Conservation (phyloP, 768 basidiomycete species). For the Trametes elegans region DNA sequence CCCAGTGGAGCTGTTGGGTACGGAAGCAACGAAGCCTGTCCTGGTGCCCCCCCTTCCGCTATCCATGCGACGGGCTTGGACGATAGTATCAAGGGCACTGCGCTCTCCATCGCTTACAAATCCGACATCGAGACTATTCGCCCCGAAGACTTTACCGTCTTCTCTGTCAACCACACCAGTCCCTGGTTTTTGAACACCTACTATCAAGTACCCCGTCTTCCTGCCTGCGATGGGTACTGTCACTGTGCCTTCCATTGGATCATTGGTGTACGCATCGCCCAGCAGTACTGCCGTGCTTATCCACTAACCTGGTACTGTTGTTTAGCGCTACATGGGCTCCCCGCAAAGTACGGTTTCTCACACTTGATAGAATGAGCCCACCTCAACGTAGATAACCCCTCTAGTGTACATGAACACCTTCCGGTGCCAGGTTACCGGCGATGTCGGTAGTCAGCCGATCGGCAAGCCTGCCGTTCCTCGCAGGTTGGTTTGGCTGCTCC, state of each 20-base stretch:
- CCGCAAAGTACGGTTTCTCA: no score
- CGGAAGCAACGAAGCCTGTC: slow-evolving; percentile 26
- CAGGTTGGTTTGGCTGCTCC: slow-evolving; percentile 26
- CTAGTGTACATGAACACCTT: slow-evolving; percentile 42
- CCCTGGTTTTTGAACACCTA: slow-evolving; percentile 40
- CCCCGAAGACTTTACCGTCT: slow-evolving; percentile 42
- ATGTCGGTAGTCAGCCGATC: slow-evolving; percentile 30
- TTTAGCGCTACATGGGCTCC: no score
- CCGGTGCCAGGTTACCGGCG: slow-evolving; percentile 38
- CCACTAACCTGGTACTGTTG: no score
- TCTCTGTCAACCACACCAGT: slow-evolving; percentile 43
- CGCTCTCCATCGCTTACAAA: slow-evolving; percentile 45
- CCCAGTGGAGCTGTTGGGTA: slow-evolving; percentile 26
- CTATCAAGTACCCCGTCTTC: slow-evolving; percentile 45
- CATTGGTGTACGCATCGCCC: slow-evolving; percentile 28
- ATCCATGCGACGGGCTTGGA: slow-evolving; percentile 31
- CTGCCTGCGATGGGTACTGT: slow-evolving; percentile 42
- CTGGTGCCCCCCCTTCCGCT: slow-evolving; percentile 16
- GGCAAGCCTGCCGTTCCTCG: slow-evolving; percentile 33
- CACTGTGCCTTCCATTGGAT: slow-evolving; percentile 45
- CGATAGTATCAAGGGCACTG: slow-evolving; percentile 38
- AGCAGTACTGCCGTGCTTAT: no score
- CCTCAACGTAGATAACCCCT: no score
- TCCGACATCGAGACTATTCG: slow-evolving; percentile 34
- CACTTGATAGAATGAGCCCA: no score